Conservation (phyloP, 1,284 basidiomycete genomes). For the Trichosporon asahii region DNA sequence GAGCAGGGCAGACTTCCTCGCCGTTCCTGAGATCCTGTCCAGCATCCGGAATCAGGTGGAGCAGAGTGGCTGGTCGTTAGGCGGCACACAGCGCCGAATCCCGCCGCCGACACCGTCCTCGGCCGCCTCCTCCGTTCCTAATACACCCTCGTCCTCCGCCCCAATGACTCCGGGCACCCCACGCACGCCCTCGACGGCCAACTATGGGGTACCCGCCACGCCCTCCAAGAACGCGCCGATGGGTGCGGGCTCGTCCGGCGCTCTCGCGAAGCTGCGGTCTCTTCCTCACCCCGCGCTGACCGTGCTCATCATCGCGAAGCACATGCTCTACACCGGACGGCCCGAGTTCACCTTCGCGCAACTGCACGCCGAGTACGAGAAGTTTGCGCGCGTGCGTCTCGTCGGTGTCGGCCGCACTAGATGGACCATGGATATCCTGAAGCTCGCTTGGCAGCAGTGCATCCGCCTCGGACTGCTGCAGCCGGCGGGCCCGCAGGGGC, state of each 20-base stretch:
- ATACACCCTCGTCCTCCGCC: background rate
- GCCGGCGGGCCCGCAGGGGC: constrained; percentile 31
- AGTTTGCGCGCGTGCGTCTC: constrained; percentile 48
- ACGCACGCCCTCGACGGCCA: background rate
- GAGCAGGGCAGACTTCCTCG: constrained; percentile 30
- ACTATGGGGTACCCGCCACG: background rate
- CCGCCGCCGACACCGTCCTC: background rate
- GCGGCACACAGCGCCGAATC: constrained; percentile 18
- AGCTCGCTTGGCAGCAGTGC: constrained; percentile 46
- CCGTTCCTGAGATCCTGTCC: constrained; percentile 23
- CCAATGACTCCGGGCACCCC: background rate
- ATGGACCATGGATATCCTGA: constrained; percentile 44
- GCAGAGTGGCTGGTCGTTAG: constrained; percentile 35
- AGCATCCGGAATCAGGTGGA: constrained; percentile 40
- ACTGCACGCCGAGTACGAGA: constrained; percentile 50
- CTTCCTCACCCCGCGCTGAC: constrained; percentile 48
- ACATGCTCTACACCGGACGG: constrained; percentile 67
- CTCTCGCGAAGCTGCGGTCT: constrained; percentile 26
- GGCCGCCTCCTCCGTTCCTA: background rate
- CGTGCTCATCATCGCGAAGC: constrained; percentile 57
- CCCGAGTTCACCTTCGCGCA: constrained; percentile 56
- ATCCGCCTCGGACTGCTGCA: constrained; percentile 40
- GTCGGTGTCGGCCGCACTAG: constrained; percentile 48
- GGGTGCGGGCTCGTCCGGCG: background rate
- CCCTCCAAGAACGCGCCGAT: background rate